phyloP scores from a whole-genome alignment of 140 eudicot genomes.

The Flaveria floridana region DNA sequence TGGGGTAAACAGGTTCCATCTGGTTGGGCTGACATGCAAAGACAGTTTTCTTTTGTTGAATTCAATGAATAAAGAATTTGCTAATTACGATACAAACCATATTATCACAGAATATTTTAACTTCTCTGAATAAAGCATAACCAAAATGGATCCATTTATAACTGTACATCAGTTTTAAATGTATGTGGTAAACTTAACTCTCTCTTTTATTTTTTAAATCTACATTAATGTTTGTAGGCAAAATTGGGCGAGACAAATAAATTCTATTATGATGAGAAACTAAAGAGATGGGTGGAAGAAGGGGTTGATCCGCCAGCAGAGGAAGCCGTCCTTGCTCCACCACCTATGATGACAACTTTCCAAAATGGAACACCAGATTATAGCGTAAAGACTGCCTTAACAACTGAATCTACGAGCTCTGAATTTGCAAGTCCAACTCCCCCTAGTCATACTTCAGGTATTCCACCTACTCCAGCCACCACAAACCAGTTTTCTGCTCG shows the following conservation, averaged over 20 bases:
- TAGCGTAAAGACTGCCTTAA: constrained; percentile 54
- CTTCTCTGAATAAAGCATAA: background rate
- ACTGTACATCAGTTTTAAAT: constrained; percentile 8
- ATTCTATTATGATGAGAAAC: constrained; percentile 82
- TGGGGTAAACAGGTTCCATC: background rate
- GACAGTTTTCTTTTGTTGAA: background rate
- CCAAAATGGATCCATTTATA: background rate
- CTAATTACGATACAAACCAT: background rate
- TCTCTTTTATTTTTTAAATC: background rate
- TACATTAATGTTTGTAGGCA: constrained; percentile 51
- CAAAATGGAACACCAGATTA: constrained; percentile 70
- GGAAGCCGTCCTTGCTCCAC: constrained; percentile 87
- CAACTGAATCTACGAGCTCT: constrained; percentile 40
- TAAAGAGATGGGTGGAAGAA: constrained; percentile 96
- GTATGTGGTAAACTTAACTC: background rate
- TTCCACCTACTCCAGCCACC: constrained; percentile 81
- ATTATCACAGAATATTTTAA: background rate
- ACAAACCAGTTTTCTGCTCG: constrained; percentile 89
- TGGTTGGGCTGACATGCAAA: background rate
- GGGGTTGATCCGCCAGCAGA: constrained; percentile 76
- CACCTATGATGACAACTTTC: constrained; percentile 69
- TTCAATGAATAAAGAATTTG: background rate
- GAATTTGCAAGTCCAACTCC: constrained; percentile 54
- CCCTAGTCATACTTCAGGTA: constrained; percentile 53
- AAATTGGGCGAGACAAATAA: constrained; percentile 84